Evolutionary conservation across 305 asterid genomes (phyloP), one percentile per base, ranked within the genome.

Genomic region (Solanum hybrid): DNA sequence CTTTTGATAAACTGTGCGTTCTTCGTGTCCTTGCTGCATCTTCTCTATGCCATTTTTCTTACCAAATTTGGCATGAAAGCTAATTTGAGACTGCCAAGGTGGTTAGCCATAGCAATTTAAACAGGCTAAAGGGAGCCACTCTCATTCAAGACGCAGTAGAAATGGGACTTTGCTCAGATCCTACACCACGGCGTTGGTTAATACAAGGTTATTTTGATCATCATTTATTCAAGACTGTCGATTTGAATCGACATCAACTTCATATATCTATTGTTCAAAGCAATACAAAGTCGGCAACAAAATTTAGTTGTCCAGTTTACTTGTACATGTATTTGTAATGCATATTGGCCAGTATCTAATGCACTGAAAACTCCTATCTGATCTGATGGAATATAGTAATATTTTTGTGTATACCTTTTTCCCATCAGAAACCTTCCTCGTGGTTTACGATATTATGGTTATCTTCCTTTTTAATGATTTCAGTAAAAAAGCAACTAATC

Each of bases 61-160:
- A 92, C 95, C 57, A 95, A 94, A 92, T 95, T 96, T 34, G 99
- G 99, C 39, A 92, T 95, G 96, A 97, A 96, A 93, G 86, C 93
- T 82, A 93, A 95, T 27, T 93, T 97, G 88, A 92, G 93, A 87
- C 93, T 96, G 89, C 99, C 99, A 13, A 94, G 94, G 90, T 96
- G 99, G 99, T 94, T 97, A 14, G 95, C 93, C 45, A 91, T 94
- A 89, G 97, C 97, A 65, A 95, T 96, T 68, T 96, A 93, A 94
- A 37, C 26, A 13, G 27, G 89, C 10, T 14, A 29, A 68, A 22
- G 70, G 45, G 27, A 4, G 87, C 36, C 36, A 41, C 27, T 85
- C 80, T 79, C 73, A 68, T 45, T 24, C 61, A 36, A 24, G 27
- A 20, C 26, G 7, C 20, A 0, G 2, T 31, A 27, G 20, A 33